Evolutionary conservation across 345 rosid species (phyloP).

Genomic region (Eutrema yunnanense): DNA sequence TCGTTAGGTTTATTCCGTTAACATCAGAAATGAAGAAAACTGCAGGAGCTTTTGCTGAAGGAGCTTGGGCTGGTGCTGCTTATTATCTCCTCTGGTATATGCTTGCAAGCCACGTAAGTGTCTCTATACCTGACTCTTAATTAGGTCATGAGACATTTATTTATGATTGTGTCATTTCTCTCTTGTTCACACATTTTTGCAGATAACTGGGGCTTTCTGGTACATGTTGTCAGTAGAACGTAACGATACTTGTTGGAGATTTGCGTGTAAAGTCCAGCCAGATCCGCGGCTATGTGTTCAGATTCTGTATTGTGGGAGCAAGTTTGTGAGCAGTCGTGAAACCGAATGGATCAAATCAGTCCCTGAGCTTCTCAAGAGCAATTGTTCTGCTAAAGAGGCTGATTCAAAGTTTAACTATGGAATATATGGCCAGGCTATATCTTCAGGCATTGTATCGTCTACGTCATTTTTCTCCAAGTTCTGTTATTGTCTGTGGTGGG

Average conservation of each 20-base stretch:
- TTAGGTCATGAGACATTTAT: background rate
- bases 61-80: constrained; percentile 81
- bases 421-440: constrained; percentile 67
- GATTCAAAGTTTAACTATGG: constrained; percentile 48
- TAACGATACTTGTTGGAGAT: constrained; percentile 58
- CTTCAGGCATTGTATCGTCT: constrained; percentile 46
- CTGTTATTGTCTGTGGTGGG: constrained; percentile 87
- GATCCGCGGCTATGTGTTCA: constrained; percentile 34
- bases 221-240: constrained; percentile 74
- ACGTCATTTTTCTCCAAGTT: constrained; percentile 49
- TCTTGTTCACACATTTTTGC: background rate
- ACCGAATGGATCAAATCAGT: constrained; percentile 47
- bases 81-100: constrained; percentile 87
- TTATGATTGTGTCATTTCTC: background rate
- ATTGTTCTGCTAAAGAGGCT: constrained; percentile 31
- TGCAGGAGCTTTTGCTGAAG: constrained; percentile 78
- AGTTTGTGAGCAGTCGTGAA: constrained; percentile 31
- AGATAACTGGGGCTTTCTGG: constrained; percentile 82
- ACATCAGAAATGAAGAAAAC: constrained; percentile 79
- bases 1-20: constrained; percentile 61
- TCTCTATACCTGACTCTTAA: background rate
- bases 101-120: constrained; percentile 83
- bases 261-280: constrained; percentile 36
- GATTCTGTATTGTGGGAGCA: constrained; percentile 66
- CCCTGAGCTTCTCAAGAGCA: constrained; percentile 24